Evolutionary conservation across 225 moss, liverwort and hornwort species (phyloP).

Genomic region (Sphagnum contortum): DNA sequence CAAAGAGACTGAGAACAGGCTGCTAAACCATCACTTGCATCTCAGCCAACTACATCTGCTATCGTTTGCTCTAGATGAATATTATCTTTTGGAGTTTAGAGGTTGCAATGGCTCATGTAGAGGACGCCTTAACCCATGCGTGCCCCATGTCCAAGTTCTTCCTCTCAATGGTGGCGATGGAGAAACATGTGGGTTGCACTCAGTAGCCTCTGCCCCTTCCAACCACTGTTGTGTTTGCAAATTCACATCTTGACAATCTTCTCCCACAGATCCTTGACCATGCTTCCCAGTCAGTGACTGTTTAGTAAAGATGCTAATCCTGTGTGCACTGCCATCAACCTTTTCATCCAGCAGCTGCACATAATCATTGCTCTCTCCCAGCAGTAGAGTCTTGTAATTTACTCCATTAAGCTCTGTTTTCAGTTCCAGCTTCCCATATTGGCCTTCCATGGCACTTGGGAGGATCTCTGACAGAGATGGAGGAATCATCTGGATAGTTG

Average conservation of each 20-base stretch:
- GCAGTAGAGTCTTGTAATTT: constrained; percentile 15
- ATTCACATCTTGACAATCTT: constrained; percentile 18
- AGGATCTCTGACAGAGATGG: no score
- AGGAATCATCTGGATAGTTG: no score
- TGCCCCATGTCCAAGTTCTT: constrained; percentile 47
- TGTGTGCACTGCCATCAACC: background rate
- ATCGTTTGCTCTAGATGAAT: constrained; percentile 19
- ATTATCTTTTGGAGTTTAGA: constrained; percentile 2
- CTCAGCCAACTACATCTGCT: background rate
- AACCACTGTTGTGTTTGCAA: constrained; percentile 16
- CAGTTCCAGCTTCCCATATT: constrained; percentile 13
- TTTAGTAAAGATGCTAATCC: no score
- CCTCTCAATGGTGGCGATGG: constrained; percentile 15
- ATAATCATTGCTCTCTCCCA: background rate
- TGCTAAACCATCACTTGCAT: background rate
- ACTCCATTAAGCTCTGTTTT: constrained; percentile 7
- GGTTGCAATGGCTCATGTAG: constrained; percentile 24
- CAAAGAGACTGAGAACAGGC: no score
- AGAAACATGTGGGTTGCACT: constrained; percentile 30
- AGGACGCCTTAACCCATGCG: constrained; percentile 28
- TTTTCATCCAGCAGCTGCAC: constrained; percentile 4
- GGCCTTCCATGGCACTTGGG: constrained; percentile 37
- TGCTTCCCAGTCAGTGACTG: constrained; percentile 5
- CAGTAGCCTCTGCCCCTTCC: constrained; percentile 23
- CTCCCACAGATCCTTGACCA: constrained; percentile 11